These are phyloP conservation scores for Diplosphaera chodatii DNA, from an alignment of 139 green algal species.

Conservation along the genomic window DNA sequence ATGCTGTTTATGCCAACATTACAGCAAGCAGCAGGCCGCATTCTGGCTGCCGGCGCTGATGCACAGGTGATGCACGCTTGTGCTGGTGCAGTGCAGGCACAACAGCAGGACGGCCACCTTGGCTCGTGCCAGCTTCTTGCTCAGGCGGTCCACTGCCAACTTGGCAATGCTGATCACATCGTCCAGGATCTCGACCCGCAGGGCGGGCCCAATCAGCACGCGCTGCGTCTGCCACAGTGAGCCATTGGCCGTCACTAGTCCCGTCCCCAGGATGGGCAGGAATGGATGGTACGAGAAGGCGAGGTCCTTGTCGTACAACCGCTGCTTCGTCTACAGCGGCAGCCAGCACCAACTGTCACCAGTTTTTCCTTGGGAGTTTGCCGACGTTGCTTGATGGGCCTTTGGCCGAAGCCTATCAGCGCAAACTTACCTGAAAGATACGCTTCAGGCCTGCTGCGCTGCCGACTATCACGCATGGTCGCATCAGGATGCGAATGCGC, in stretches of 20 bases:
- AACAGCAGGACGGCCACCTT: not conserved
- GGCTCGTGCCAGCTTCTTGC: slow-evolving; percentile 57
- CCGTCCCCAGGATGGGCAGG: slow-evolving; percentile 86
- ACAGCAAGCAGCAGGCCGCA: no score
- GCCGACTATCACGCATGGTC: slow-evolving; percentile 57
- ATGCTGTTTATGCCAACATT: no score
- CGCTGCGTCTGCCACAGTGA: slow-evolving; percentile 87
- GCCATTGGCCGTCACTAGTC: slow-evolving; percentile 87
- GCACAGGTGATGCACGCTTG: no score
- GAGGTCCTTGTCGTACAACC: slow-evolving; percentile 77
- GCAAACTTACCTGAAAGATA: slow-evolving; percentile 62
- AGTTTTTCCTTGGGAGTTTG: no score
- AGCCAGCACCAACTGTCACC: no score
- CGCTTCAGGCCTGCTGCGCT: slow-evolving; percentile 65
- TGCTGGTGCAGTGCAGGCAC: not conserved
- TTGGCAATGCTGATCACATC: slow-evolving; percentile 77
- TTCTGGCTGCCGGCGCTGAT: no score
- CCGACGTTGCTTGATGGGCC: no score
- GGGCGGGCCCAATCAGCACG: slow-evolving; percentile 71
- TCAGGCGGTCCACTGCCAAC: slow-evolving; percentile 60
- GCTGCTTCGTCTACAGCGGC: slow-evolving; percentile 32
- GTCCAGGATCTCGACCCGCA: slow-evolving; percentile 87
- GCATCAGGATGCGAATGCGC: slow-evolving; percentile 55
- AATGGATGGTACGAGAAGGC: slow-evolving; percentile 81
- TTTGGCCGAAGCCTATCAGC: no score